Evolutionary conservation across 2,329 filamentous ascomycete genomes (phyloP), one percentile per base, ranked within the genome.

Genomic region (Clarireedia monteithiana): DNA sequence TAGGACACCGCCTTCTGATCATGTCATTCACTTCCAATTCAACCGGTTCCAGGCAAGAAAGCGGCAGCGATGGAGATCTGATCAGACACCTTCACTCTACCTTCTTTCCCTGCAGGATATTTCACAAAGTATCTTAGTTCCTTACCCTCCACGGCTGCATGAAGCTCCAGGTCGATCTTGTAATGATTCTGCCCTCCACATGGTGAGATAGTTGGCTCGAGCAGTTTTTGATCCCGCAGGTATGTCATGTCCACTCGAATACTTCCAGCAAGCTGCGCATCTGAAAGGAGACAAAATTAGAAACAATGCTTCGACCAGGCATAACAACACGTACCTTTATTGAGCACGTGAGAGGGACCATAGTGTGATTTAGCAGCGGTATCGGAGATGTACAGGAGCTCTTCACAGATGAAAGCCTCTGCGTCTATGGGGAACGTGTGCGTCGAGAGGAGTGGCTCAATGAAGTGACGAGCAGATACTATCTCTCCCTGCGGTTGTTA

Each of bases 21-120:
- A 42, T 9, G 9, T 42, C 39, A 14, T 17, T 6, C 39, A 42
- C 14, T 5, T 20, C 15, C 39, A n/a, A n/a, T 15, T 20, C 39
- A 42, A n/a, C 17, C 10, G 9, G 30, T 34, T 34, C 58, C 59
- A 12, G 58, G 58, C 14, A 38, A 17, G 30, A 64, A 62, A 14
- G 59, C 59, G 17, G 59, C 58, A 48, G 60, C 58, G 40, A 64
- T 56, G 24, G 51, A 60, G 23, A 64, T 40, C 26, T 62, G 59
- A 14, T 38, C 49, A 4, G n/a, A 34, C 3, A 17, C 42, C 17
- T 26, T n/a, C 24, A 45, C 36, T n/a, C 26, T 48, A 9, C 48
- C 55, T 14, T 20, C 14, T 14, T 6, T 24, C 5, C 45, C 48
- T 1, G 49, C 3, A 3, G 58, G 57, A 45, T 58, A 63, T 24